Evolutionary conservation across 2,329 filamentous ascomycete genomes (phyloP).

Genomic region (Sclerotinia minor): DNA sequence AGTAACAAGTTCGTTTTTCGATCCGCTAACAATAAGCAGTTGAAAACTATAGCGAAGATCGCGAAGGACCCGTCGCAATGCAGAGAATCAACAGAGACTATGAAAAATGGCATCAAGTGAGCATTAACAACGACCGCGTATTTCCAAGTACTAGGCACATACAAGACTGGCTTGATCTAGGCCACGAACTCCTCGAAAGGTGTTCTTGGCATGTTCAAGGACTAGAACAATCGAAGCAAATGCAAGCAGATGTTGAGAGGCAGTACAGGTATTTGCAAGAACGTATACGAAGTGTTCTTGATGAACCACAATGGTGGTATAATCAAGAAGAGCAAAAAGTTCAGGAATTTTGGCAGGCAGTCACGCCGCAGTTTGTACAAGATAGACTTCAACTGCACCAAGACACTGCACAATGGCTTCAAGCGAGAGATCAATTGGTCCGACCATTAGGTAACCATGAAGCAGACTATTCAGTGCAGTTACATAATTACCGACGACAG

Average conservation of each 20-base stretch:
- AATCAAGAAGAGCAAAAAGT: neutral
- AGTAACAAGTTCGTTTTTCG: neutral
- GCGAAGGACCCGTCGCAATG: neutral
- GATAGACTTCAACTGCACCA: neutral
- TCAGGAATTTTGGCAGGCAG: neutral
- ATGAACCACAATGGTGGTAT: neutral
- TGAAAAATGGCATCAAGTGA: neutral
- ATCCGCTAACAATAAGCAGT: constrained; percentile 17
- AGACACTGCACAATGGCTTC: neutral
- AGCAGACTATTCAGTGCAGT: neutral
- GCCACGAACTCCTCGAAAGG: neutral
- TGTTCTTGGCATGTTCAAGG: neutral
- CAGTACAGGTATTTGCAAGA: neutral
- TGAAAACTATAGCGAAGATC: neutral
- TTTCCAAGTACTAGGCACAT: neutral
- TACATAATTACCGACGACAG: neutral
- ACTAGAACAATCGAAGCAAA: neutral
- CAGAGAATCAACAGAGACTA: neutral
- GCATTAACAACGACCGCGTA: neutral
- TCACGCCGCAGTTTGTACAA: neutral
- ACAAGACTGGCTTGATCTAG: neutral
- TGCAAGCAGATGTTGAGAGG: neutral
- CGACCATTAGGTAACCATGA: neutral
- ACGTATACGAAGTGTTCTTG: neutral
- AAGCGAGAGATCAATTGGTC: neutral